Percentiles rank a stretch among this genome's conserved stretches.
phyloP scores from a whole-genome alignment of 176 grass and related monocot genomes.

The barley (Hordeum vulgare) region DNA sequence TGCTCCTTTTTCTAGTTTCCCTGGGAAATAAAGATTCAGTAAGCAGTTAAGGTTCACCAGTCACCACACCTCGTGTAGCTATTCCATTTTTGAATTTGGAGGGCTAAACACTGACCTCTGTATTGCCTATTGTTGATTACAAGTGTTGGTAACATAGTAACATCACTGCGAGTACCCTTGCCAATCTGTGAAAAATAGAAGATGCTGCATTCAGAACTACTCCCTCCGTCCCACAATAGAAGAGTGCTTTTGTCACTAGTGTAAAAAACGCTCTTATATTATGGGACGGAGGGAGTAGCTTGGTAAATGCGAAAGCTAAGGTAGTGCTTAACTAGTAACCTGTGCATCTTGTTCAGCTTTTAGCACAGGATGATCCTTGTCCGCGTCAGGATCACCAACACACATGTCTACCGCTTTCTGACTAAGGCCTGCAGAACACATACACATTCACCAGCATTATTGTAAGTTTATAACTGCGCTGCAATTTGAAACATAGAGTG shows the following conservation, averaged over 20 bases:
- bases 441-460: not conserved
- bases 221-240: no score
- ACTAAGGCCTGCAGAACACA: conserved; percentile 45
- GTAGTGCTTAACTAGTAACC: conserved; percentile 30
- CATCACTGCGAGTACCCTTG: conserved; percentile 67
- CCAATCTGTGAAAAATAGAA: conserved; percentile 47
- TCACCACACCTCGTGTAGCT: no score
- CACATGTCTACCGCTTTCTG: conserved; percentile 65
- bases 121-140: conserved; percentile 95
- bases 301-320: no score
- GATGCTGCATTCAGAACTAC: not conserved
- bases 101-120: conserved; percentile 38
- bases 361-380: conserved; percentile 65
- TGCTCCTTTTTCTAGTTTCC: conserved; percentile 76
- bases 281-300: no score
- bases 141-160: conserved; percentile 89
- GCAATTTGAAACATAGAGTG: not conserved
- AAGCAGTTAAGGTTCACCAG: no score
- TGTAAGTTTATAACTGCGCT: not conserved
- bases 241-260: no score
- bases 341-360: conserved; percentile 87
- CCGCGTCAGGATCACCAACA: conserved; percentile 61
- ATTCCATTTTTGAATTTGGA: no score
- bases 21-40: conserved; percentile 21
- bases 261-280: no score